phyloP scores from a whole-genome alignment of 768 basidiomycete species.

The Chalciporus chontae region DNA sequence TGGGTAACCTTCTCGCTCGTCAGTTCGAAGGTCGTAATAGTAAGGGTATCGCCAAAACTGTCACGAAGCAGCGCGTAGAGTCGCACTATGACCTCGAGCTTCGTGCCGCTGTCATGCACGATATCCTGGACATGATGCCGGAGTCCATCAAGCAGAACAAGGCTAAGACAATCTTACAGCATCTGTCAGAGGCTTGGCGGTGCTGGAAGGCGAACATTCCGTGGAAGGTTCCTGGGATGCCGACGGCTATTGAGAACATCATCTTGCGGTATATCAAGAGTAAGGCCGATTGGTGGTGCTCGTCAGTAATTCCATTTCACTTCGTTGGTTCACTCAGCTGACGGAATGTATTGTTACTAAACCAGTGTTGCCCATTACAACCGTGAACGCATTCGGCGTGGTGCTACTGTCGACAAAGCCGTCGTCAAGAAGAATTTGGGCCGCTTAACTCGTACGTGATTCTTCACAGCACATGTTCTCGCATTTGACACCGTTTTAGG shows the following conservation, averaged over 20 bases:
- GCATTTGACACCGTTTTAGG: conserved; percentile 36
- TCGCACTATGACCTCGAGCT: conserved; percentile 98
- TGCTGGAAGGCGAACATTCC: conserved; percentile 98
- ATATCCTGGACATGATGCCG: conserved; percentile 99
- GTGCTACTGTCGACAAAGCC: conserved; percentile 96
- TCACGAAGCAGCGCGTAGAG: conserved; percentile 98
- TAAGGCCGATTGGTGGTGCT: conserved; percentile 99
- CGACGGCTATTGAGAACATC: conserved; percentile 98
- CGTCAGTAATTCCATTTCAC: conserved; percentile 41
- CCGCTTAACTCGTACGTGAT: conserved; percentile 79
- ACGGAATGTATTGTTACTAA: background rate
- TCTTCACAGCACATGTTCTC: background rate
- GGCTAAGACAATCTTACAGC: conserved; percentile 98
- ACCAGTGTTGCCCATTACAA: conserved; percentile 92
- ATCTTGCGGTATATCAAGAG: conserved; percentile 98
- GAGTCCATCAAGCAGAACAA: conserved; percentile 99
- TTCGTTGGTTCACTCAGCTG: background rate
- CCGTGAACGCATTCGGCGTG: conserved; percentile 93
- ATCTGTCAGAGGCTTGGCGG: conserved; percentile 97
- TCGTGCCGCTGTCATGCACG: conserved; percentile 98
- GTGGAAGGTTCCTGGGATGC: conserved; percentile 99
- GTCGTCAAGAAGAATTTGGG: conserved; percentile 99
- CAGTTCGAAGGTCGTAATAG: conserved; percentile 98
- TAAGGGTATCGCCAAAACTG: conserved; percentile 95
- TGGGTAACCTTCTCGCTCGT: conserved; percentile 94